Percentiles rank a stretch among this genome's conserved stretches.
These are phyloP conservation scores for Zygoascus flipseniorum DNA, from an alignment of 805 yeast species.

Conservation along the genomic window DNA sequence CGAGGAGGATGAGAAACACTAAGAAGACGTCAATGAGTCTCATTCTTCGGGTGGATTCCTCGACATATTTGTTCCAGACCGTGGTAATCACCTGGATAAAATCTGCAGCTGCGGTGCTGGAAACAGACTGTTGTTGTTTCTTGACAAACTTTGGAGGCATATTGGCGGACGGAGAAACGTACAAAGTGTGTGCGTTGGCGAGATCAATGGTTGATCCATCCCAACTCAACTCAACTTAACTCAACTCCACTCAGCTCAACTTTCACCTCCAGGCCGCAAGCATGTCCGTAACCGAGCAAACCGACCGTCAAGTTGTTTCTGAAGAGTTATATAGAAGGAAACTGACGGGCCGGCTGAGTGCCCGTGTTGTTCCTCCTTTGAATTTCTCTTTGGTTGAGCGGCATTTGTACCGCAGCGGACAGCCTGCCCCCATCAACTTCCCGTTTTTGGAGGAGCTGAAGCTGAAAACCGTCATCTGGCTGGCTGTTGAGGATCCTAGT, in stretches of 20 bases:
- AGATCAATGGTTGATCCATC: background rate
- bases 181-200: too few relatives aligned
- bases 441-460: slow-evolving; percentile 70
- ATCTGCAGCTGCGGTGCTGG: slow-evolving; percentile 4
- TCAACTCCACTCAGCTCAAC: background rate
- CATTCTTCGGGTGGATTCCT: slow-evolving; percentile 23
- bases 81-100: slow-evolving; percentile 9
- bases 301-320: too few relatives aligned
- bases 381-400: slow-evolving; percentile 94
- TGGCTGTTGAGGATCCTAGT: slow-evolving; percentile 91
- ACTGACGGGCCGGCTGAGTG: background rate
- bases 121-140: background rate
- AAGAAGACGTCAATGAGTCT: slow-evolving; percentile 73
- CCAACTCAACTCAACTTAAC: background rate
- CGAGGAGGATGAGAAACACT: slow-evolving; percentile 63
- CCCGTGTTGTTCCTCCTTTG: slow-evolving; percentile 65
- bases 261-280: too few relatives aligned
- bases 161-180: background rate
- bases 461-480: slow-evolving; percentile 79
- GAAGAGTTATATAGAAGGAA: too few relatives aligned
- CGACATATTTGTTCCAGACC: slow-evolving; percentile 18
- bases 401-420: slow-evolving; percentile 82
- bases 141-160: background rate
- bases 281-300: too few relatives aligned
- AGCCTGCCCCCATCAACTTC: slow-evolving; percentile 89